Conservation (phyloP, 306 rosid species). For the Pterocarpus santalinus region DNA sequence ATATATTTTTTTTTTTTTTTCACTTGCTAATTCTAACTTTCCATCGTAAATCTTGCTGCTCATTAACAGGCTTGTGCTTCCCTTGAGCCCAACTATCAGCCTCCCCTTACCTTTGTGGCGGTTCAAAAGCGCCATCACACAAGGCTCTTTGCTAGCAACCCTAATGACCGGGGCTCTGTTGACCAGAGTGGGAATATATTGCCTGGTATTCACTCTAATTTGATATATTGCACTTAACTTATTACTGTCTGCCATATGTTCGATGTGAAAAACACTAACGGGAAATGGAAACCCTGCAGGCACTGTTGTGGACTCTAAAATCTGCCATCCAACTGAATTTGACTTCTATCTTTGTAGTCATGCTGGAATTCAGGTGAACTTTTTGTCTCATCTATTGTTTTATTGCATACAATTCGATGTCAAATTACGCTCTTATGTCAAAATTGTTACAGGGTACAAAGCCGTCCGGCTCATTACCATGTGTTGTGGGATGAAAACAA, state of each 20-base stretch:
- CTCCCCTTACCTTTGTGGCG: conserved; percentile 95
- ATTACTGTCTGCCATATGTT: not conserved
- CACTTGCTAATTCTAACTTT: not conserved
- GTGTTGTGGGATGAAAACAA: conserved; percentile 95
- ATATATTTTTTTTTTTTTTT: too few relatives aligned
- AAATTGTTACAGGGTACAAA: conserved; percentile 74
- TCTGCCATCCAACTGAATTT: conserved; percentile 93
- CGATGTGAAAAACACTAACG: not conserved
- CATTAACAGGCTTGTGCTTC: conserved; percentile 86
- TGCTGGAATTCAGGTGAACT: conserved; percentile 89
- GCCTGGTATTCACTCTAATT: conserved; percentile 64
- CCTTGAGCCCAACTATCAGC: conserved; percentile 91
- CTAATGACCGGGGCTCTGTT: conserved; percentile 64
- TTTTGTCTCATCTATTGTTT: not conserved
- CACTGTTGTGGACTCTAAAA: conserved; percentile 92
- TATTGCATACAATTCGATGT: not conserved
- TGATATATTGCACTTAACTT: not conserved
- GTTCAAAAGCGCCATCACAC: conserved; percentile 98
- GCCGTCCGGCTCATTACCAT: conserved; percentile 97
- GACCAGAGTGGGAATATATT: conserved; percentile 93
- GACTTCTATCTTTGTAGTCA: conserved; percentile 94
- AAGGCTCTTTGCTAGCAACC: conserved; percentile 84
- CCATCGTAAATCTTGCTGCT: not conserved
- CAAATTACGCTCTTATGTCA: not conserved
- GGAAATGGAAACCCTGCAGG: conserved; percentile 56